Conservation (phyloP, 2,329 filamentous ascomycete genomes). For the Meredithiella fracta region DNA sequence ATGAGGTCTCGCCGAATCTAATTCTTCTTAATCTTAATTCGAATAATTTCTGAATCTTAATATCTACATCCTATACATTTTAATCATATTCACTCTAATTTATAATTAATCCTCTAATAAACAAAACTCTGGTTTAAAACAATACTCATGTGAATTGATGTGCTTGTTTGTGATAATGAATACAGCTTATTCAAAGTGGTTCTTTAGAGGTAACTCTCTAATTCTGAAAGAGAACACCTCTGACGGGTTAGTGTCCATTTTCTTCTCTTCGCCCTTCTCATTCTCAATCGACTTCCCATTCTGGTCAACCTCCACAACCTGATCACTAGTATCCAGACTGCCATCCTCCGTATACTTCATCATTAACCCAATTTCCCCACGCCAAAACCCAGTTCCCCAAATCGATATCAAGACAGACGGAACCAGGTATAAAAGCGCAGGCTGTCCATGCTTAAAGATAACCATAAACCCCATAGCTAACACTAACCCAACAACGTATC, state of each 20-base stretch:
- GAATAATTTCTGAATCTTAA: background rate
- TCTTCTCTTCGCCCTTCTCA: background rate
- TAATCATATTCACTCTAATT: background rate
- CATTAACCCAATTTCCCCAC: constrained; percentile 59
- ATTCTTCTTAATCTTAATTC: constrained; percentile 2
- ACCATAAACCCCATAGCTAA: constrained; percentile 62
- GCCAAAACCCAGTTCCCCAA: constrained; percentile 55
- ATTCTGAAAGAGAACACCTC: background rate
- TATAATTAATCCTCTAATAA: background rate
- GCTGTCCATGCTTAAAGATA: constrained; percentile 66
- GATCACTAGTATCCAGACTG: constrained; percentile 36
- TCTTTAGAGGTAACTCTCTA: background rate
- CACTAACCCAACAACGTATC: constrained; percentile 66
- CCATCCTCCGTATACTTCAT: constrained; percentile 69
- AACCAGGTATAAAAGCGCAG: constrained; percentile 81
- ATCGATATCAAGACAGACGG: constrained; percentile 62
- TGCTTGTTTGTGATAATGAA: too few species aligned
- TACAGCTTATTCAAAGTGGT: background rate
- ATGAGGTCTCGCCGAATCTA: constrained; percentile 9
- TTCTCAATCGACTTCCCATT: constrained; percentile 25
- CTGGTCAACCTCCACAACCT: constrained; percentile 37
- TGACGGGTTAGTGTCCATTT: background rate
- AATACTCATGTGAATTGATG: too few species aligned
- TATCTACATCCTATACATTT: constrained; percentile 2
- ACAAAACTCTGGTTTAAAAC: too few species aligned